Base-by-base conservation (phyloP, 306 rosid genomes). In the Lathyrus tuberosus region DNA sequence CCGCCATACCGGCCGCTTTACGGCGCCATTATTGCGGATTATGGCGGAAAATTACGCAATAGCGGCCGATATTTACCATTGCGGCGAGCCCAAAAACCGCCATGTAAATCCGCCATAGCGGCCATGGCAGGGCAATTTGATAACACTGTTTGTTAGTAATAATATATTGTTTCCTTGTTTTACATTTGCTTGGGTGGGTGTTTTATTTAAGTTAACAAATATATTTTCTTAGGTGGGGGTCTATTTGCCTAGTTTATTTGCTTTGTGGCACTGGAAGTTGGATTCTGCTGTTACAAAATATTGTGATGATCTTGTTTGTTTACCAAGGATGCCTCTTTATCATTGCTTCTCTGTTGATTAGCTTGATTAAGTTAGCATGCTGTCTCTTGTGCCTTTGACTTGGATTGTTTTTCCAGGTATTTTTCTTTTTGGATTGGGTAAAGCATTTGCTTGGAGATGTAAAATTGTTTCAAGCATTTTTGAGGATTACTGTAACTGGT, bases 361-460 rank as follows among this genome's bases (percentile, higher is more conserved):
- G 69, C 58, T 74, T 58, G 70, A 74, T 69, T n/a, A 70, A 18
- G 30, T 44, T 62, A 35, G 38, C 61, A 17, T 53, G 76, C 7
- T 11, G 49, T 41, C 38, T 54, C 46, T 49, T 49, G 31, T 72
- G 53, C 51, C 35, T 46, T 75, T 80, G 68, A 82, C 54, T 76
- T 63, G 17, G 16, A 18, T 43, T 57, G 17, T 73, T 67, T 64
- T 28, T 82, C 46, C 77, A 90, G 99, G 99, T 94, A 11, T 87
- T 91, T 69, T 89, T 81, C 92, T 89, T 95, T 84, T 80, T 95
- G 83, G 97, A 89, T 69, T 95, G 96, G 96, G 97, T 95, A 57
- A 95, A 83, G 82, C 83, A 95, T 84, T 72, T 86, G 69, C 84
- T 95, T 18, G 85, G 85, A 37, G 99, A 95, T 71, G 48, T 86